Evolutionary conservation across 2,329 filamentous ascomycete species (phyloP).

Genomic region (Orbilia blumenaviensis): DNA sequence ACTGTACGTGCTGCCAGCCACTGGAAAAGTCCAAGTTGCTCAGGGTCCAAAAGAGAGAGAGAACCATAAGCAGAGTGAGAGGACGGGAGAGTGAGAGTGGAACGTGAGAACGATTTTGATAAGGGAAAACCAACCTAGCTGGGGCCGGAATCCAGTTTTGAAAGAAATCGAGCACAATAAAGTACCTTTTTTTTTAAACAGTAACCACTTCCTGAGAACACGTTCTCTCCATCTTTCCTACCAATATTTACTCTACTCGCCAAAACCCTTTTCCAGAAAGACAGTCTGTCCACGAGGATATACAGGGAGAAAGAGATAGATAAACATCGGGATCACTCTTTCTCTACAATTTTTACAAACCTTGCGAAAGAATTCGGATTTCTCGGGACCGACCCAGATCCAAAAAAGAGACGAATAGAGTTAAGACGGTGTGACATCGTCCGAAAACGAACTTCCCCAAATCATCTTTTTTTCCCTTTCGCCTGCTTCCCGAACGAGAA

Average conservation of each 20-base stretch:
- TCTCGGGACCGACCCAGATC: too few relatives aligned
- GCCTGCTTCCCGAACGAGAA: slow-evolving; percentile 27
- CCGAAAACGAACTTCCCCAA: not conserved
- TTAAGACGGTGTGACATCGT: not conserved
- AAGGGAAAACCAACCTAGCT: not conserved
- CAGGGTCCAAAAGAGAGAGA: too few relatives aligned
- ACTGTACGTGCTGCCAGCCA: slow-evolving; percentile 41
- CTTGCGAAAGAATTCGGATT: too few relatives aligned
- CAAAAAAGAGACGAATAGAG: not conserved
- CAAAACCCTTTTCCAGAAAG: too few relatives aligned
- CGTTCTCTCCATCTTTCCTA: not conserved
- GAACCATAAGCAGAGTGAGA: not conserved
- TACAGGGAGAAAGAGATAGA: too few relatives aligned
- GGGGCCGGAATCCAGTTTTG: not conserved
- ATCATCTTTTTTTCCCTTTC: too few relatives aligned
- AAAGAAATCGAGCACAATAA: slow-evolving; percentile 31
- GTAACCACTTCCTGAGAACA: too few relatives aligned
- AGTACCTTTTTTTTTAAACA: not conserved
- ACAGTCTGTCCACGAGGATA: too few relatives aligned
- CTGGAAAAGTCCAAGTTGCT: not conserved
- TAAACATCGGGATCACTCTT: too few relatives aligned
- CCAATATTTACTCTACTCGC: too few relatives aligned
- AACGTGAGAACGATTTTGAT: not conserved
- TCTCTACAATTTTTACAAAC: too few relatives aligned
- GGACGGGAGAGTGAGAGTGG: not conserved